Evolutionary conservation across 1,284 basidiomycete genomes (phyloP), one percentile per base, ranked within the genome.

Genomic region (Microstroma glucosiphilum): DNA sequence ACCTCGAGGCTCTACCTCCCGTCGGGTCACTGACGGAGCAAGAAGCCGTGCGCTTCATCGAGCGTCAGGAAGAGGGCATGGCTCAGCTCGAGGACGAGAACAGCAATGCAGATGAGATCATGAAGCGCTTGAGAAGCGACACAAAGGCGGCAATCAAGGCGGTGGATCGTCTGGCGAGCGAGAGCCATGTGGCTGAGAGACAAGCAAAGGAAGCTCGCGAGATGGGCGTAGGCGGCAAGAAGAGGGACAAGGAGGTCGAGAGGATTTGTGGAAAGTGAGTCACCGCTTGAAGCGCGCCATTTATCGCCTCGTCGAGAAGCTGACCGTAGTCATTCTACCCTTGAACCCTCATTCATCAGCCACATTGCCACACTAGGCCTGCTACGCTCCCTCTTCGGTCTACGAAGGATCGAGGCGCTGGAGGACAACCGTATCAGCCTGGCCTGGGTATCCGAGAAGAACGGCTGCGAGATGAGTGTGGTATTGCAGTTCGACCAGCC

Each of bases 111-210:
- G 51, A 54, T 13, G 21, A 19, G 21, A 19, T 54, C 21, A 54
- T 54, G 51, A 25, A 15, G 21, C n/a, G 51, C 21, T 25, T 54
- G 17, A 19, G 51, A 6, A 15, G 21, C 21, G 51, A 54, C 21
- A 25, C 51, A 17, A 54, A 54, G 51, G 17, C 15, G 51, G 51
- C 51, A 2, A 54, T 54, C 21, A 54, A 54, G 51, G 51, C n/a
- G 4, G 51, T 54, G 17, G 51, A 54, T 13, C 51, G 51, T 25
- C 25, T 54, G 13, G n/a, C 51, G 26, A 23, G 21, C 21, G 51
- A 54, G 51, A 54, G 25, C 21, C n/a, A 54, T 25, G 51, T 26
- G 13, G 51, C 51, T 19, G 51, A 54, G 51, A 19, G 51, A 7
- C 21, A 21, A 25, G 51, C 51, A 21, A 54, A 25, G 25, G 51